These are phyloP conservation scores for Cyclotella choctawhatcheeana DNA, from an alignment of 108 stramenopile genomes.

Conservation along the genomic window DNA sequence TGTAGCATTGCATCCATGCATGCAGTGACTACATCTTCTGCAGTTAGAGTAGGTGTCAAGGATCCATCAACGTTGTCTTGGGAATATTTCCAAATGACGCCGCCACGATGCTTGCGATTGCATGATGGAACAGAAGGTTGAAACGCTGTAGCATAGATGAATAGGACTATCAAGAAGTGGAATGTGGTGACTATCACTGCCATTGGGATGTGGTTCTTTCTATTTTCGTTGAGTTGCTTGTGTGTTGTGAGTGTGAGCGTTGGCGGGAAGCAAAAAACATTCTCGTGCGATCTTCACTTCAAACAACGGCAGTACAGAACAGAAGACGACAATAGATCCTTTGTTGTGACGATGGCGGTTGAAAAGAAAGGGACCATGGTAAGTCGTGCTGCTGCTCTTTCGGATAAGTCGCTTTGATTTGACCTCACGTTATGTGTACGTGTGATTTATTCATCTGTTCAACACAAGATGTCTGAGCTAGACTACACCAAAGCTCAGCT, in stretches of 20 bases:
- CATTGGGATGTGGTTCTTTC: too few relatives aligned
- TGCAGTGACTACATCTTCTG: conserved; percentile 53
- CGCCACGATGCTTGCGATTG: not conserved
- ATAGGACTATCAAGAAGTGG: too few relatives aligned
- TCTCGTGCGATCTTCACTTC: too few relatives aligned
- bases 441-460: too few relatives aligned
- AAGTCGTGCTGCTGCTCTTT: too few relatives aligned
- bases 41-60: conserved; percentile 11
- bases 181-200: too few relatives aligned
- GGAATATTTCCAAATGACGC: conserved; percentile 2
- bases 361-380: conserved; percentile 22
- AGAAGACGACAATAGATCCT: not conserved
- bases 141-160: too few relatives aligned
- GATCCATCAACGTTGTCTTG: conserved; percentile 1
- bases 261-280: too few relatives aligned
- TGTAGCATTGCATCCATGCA: conserved; percentile 63
- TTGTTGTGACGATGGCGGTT: conserved; percentile 1
- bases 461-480: conserved; percentile 55
- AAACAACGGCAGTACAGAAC: not conserved
- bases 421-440: not conserved
- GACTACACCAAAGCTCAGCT: conserved; percentile 90
- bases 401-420: too few relatives aligned
- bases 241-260: too few relatives aligned
- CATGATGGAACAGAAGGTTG: not conserved
- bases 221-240: too few relatives aligned